Conservation (phyloP, 257 asterid species). For the Fraxinus anomala region DNA sequence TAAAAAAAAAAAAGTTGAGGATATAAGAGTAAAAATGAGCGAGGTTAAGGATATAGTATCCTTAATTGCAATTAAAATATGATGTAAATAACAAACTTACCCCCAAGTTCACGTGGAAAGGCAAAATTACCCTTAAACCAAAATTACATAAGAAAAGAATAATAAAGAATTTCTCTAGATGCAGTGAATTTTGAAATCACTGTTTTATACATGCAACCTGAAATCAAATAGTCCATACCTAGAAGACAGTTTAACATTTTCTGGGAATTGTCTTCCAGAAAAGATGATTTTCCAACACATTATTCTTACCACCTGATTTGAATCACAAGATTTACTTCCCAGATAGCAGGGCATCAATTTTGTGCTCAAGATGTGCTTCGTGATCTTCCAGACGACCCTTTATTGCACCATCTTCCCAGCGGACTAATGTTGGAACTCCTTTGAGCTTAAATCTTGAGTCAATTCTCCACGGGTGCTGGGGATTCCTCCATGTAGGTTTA, state of each 20-base stretch:
- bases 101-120: not conserved
- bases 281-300: not conserved
- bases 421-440: slow-evolving; percentile 84
- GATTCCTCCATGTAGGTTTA: slow-evolving; percentile 83
- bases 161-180: not conserved
- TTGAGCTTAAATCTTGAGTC: slow-evolving; percentile 65
- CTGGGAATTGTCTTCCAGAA: not conserved
- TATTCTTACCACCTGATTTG: not conserved
- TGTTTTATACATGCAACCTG: not conserved
- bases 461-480: slow-evolving; percentile 74
- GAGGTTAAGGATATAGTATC: no score
- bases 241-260: not conserved
- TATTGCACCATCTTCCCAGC: slow-evolving; percentile 67
- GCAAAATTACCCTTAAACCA: not conserved
- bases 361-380: slow-evolving; percentile 68
- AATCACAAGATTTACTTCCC: slow-evolving; percentile 28
- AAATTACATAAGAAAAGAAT: no score
- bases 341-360: slow-evolving; percentile 56
- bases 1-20: no score
- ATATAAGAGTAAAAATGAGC: no score
- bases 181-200: not conserved
- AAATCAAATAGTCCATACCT: not conserved
- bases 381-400: slow-evolving; percentile 82
- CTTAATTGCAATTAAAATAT: no score
- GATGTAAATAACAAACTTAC: no score